These are phyloP conservation scores for Calonectria pteridis DNA, from an alignment of 2,329 filamentous ascomycete species.

Conservation along the genomic window DNA sequence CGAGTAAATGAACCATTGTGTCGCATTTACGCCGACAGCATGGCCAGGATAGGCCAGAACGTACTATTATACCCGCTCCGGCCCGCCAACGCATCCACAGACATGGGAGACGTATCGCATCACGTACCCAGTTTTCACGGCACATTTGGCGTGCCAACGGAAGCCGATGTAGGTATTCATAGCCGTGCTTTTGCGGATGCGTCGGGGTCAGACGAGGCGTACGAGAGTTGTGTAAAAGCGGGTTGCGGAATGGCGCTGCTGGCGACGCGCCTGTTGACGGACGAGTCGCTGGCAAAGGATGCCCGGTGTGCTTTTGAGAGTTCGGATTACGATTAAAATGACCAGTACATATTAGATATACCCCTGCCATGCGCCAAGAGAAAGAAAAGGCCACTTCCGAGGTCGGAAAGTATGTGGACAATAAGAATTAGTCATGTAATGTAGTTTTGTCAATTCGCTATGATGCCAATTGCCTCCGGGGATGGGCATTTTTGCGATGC, in stretches of 20 bases:
- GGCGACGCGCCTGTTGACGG: neutral
- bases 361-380: neutral
- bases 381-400: neutral
- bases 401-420: neutral
- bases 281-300: neutral
- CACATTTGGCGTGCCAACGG: neutral
- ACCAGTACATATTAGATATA: neutral
- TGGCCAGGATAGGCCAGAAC: slow-evolving; percentile 1
- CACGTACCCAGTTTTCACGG: neutral
- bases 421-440: neutral
- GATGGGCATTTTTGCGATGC: neutral
- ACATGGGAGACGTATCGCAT: slow-evolving; percentile 1
- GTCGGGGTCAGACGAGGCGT: neutral
- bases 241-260: neutral
- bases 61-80: neutral
- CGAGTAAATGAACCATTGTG: neutral
- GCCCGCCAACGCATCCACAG: neutral
- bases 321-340: neutral
- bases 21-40: slow-evolving; percentile 2
- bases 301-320: neutral
- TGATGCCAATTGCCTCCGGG: neutral
- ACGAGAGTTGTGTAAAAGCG: neutral
- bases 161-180: neutral
- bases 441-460: neutral
- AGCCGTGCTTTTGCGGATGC: neutral